These are phyloP conservation scores for Metschnikowia sp. DNA, from an alignment of 805 yeast species.

Conservation along the genomic window DNA sequence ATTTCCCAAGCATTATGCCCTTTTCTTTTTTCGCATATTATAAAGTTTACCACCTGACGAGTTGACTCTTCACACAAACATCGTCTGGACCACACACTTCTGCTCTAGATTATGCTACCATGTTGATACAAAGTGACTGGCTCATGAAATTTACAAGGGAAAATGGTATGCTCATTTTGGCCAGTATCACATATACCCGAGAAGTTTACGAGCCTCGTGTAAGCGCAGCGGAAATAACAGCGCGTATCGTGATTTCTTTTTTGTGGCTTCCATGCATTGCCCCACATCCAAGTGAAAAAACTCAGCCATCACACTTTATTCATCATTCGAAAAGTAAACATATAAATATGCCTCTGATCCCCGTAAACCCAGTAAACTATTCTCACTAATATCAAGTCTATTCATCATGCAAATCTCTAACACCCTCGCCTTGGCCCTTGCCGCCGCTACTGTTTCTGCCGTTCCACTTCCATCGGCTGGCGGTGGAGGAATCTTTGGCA, in stretches of 20 bases:
- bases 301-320: not conserved
- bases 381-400: not conserved
- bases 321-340: not conserved
- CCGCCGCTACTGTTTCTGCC: not conserved
- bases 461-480: not conserved
- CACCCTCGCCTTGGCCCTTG: not conserved
- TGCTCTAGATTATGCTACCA: too few relatives aligned
- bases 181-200: too few relatives aligned
- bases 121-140: too few relatives aligned
- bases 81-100: too few relatives aligned
- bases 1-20: too few relatives aligned
- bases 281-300: not conserved
- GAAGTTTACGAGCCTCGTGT: too few relatives aligned
- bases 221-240: not conserved
- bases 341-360: not conserved
- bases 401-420: not conserved
- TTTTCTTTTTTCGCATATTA: too few relatives aligned
- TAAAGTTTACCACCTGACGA: too few relatives aligned
- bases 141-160: too few relatives aligned
- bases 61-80: too few relatives aligned
- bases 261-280: not conserved
- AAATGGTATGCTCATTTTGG: too few relatives aligned
- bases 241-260: not conserved
- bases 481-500: not conserved
- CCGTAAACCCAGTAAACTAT: not conserved